Conservation (phyloP, 768 basidiomycete species). For the Lyophyllum decastes region DNA sequence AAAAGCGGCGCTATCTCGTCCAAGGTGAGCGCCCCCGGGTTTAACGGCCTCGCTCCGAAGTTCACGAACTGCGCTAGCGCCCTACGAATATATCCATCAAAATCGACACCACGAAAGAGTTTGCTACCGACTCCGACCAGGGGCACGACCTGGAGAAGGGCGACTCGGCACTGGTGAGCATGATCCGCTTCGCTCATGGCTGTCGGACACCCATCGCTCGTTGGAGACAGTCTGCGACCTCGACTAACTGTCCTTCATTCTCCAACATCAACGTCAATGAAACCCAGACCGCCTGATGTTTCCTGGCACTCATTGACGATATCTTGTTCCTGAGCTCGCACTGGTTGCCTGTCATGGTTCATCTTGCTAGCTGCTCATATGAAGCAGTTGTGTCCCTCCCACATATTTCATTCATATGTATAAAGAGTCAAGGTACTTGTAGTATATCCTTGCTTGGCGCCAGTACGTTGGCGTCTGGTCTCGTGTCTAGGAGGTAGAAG, state of each 20-base stretch:
- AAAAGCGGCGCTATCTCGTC: constrained; percentile 32
- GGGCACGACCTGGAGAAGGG: constrained; percentile 28
- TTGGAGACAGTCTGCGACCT: constrained; percentile 7
- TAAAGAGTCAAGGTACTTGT: constrained; percentile 5
- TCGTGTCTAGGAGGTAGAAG: background rate
- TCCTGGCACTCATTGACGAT: background rate
- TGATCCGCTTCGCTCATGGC: background rate
- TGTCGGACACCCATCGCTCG: background rate
- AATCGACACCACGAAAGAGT: constrained; percentile 55
- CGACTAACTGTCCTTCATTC: constrained; percentile 10
- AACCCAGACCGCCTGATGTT: background rate
- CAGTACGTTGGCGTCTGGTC: background rate
- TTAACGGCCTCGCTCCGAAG: background rate
- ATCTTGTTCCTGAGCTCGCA: background rate
- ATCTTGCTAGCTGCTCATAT: background rate
- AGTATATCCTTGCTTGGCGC: constrained; percentile 2
- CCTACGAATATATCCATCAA: constrained; percentile 54
- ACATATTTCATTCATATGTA: constrained; percentile 7
- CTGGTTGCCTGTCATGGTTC: constrained; percentile 5
- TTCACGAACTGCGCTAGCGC: constrained; percentile 23
- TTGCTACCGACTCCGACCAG: constrained; percentile 40
- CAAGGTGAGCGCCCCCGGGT: constrained; percentile 25
- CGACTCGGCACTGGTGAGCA: constrained; percentile 16
- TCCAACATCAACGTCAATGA: constrained; percentile 1
- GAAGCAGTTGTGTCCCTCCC: background rate